phyloP scores from a whole-genome alignment of 176 grass and related monocot species.

The Oryza rufipogon region DNA sequence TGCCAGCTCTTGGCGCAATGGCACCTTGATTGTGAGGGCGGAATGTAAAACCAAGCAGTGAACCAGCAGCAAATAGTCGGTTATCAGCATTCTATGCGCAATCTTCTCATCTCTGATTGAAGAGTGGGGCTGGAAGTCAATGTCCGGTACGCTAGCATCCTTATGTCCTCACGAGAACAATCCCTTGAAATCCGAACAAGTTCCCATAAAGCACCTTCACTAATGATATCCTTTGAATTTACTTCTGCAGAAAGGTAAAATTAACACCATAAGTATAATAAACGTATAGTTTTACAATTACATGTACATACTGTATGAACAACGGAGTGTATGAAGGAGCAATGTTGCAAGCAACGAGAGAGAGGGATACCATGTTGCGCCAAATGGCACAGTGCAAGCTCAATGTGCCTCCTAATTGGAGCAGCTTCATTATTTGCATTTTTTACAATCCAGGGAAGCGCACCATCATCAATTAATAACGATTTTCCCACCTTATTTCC shows the following conservation, averaged over 20 bases:
- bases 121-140: slow-evolving; percentile 83
- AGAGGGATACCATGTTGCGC: slow-evolving; percentile 78
- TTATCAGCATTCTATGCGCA: slow-evolving; percentile 82
- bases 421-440: slow-evolving; percentile 98
- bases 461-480: slow-evolving; percentile 87
- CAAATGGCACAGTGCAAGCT: slow-evolving; percentile 95
- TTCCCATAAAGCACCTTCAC: slow-evolving; percentile 94
- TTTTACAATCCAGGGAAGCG: slow-evolving; percentile 97
- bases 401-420: slow-evolving; percentile 93
- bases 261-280: slow-evolving; percentile 27
- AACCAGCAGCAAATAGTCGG: background rate
- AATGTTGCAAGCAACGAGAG: background rate
- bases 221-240: slow-evolving; percentile 84
- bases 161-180: slow-evolving; percentile 96
- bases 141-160: slow-evolving; percentile 77
- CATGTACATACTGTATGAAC: background rate
- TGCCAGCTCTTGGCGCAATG: slow-evolving; percentile 28
- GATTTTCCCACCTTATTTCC: slow-evolving; percentile 88
- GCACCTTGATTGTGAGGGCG: slow-evolving; percentile 2
- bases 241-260: slow-evolving; percentile 62
- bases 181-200: slow-evolving; percentile 91
- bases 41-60: background rate
- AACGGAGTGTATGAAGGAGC: background rate
- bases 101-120: slow-evolving; percentile 82
- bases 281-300: background rate